phyloP scores from a whole-genome alignment of 352 stramenopile genomes.

The Pythium sukuiense region DNA sequence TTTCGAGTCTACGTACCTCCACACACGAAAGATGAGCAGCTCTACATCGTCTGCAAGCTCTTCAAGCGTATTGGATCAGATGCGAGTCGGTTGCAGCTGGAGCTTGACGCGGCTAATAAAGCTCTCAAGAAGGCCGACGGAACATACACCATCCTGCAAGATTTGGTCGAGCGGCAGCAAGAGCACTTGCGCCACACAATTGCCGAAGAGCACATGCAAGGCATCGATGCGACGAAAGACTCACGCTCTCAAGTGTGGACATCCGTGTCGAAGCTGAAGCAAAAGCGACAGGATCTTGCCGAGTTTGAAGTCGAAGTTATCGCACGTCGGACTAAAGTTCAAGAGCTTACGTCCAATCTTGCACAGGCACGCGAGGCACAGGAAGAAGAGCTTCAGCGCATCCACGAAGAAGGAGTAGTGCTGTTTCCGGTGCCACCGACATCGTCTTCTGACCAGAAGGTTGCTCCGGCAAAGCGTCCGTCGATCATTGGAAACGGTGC shows the following conservation, averaged over 20 bases:
- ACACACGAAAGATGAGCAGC: constrained; percentile 19
- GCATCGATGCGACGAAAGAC: constrained; percentile 26
- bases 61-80: constrained; percentile 51
- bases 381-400: neutral
- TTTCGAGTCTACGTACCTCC: constrained; percentile 42
- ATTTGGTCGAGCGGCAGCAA: constrained; percentile 42
- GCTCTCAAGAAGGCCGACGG: constrained; percentile 30
- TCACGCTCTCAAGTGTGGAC: constrained; percentile 25
- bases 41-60: constrained; percentile 48
- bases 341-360: neutral
- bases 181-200: constrained; percentile 36
- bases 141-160: constrained; percentile 33
- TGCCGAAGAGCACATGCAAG: constrained; percentile 26
- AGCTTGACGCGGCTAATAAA: constrained; percentile 18
- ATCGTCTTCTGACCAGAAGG: neutral
- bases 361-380: neutral
- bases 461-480: neutral
- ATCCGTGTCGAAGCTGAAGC: constrained; percentile 43
- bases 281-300: constrained; percentile 39
- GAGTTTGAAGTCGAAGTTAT: constrained; percentile 40
- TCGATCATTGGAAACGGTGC: neutral
- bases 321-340: neutral
- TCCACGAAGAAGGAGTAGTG: constrained; percentile 1
- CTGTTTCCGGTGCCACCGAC: neutral
- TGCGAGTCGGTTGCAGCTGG: constrained; percentile 27